A percentile compares a stretch with the other conserved stretches of the same genome.
Conservation (phyloP, 352 stramenopile species). For the Phytophthora hibernalis region DNA sequence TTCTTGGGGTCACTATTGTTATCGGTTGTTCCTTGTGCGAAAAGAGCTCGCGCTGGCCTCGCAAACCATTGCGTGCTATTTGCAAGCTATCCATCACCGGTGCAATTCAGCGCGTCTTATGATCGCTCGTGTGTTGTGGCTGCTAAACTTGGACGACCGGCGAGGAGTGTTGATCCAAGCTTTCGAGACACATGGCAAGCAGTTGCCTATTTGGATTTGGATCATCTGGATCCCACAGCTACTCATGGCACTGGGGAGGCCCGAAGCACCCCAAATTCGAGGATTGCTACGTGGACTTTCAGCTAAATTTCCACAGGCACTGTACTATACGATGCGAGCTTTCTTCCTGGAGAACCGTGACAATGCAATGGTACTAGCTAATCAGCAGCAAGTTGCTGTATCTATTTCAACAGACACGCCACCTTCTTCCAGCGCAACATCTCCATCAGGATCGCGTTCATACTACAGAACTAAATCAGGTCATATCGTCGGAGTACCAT, state of each 20-base stretch:
- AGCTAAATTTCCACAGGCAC: slow-evolving; percentile 96
- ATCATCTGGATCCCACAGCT: slow-evolving; percentile 99
- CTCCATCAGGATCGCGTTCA: slow-evolving; percentile 34
- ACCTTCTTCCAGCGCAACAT: slow-evolving; percentile 31
- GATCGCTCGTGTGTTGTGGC: slow-evolving; percentile 92
- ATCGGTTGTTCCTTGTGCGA: slow-evolving; percentile 80
- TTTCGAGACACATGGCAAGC: slow-evolving; percentile 94
- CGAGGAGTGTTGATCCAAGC: slow-evolving; percentile 76
- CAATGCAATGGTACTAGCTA: slow-evolving; percentile 66
- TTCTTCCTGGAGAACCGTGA: slow-evolving; percentile 98
- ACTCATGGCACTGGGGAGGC: slow-evolving; percentile 94
- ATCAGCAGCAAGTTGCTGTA: slow-evolving; percentile 36
- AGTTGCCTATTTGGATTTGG: slow-evolving; percentile 98
- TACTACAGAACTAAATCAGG: slow-evolving; percentile 88
- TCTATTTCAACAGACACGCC: slow-evolving; percentile 28
- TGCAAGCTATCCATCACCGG: slow-evolving; percentile 93
- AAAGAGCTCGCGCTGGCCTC: slow-evolving; percentile 82
- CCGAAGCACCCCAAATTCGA: slow-evolving; percentile 91
- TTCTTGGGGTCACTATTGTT: slow-evolving; percentile 94
- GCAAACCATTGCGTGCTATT: slow-evolving; percentile 93
- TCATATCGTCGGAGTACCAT: slow-evolving; percentile 78
- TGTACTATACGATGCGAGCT: slow-evolving; percentile 98
- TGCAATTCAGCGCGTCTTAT: slow-evolving; percentile 90
- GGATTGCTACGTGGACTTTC: slow-evolving; percentile 82
- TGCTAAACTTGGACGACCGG: slow-evolving; percentile 91